A percentile compares a stretch with the other conserved stretches of the same genome.
phyloP scores from a whole-genome alignment of 2,329 filamentous ascomycete species.

The Fragosphaeria purpurea region DNA sequence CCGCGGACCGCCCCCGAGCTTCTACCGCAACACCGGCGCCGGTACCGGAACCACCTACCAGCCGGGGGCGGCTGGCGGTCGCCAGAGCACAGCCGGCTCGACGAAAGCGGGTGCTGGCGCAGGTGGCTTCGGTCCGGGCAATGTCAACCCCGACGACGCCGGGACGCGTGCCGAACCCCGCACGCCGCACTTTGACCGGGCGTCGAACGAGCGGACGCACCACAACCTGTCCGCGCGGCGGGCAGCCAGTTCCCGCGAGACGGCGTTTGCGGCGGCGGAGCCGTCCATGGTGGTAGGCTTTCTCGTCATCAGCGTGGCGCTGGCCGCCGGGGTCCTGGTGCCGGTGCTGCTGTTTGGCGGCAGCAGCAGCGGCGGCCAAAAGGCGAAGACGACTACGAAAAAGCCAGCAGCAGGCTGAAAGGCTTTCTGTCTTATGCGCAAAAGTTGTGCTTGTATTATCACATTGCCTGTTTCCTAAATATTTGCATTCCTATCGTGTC shows the following conservation, averaged over 20 bases:
- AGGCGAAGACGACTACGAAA: constrained; percentile 13
- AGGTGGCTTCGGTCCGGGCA: constrained; percentile 4
- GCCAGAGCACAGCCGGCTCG: constrained; percentile 29
- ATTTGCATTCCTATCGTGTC: too few species aligned
- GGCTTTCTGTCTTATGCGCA: too few species aligned
- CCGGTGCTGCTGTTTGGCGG: constrained; percentile 33
- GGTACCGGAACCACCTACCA: constrained; percentile 12
- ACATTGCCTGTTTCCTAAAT: too few species aligned
- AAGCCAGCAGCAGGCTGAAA: neutral
- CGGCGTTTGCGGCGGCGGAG: constrained; percentile 29
- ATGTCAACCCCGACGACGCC: constrained; percentile 9
- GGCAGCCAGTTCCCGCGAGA: constrained; percentile 22
- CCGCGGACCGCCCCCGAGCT: constrained; percentile 77
- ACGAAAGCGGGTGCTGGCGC: neutral
- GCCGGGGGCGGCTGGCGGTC: constrained; percentile 12
- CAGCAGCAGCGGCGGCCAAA: constrained; percentile 19
- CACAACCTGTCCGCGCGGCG: constrained; percentile 38
- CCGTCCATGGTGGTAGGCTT: constrained; percentile 33
- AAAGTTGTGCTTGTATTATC: too few species aligned
- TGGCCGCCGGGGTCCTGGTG: constrained; percentile 35
- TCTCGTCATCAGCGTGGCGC: constrained; percentile 37
- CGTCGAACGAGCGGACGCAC: constrained; percentile 65
- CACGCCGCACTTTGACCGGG: constrained; percentile 70
- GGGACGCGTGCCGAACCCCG: constrained; percentile 30
- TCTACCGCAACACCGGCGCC: constrained; percentile 55